Base-by-base conservation (phyloP, 2,329 filamentous ascomycete species). In the Chaetomium olivaceum region DNA sequence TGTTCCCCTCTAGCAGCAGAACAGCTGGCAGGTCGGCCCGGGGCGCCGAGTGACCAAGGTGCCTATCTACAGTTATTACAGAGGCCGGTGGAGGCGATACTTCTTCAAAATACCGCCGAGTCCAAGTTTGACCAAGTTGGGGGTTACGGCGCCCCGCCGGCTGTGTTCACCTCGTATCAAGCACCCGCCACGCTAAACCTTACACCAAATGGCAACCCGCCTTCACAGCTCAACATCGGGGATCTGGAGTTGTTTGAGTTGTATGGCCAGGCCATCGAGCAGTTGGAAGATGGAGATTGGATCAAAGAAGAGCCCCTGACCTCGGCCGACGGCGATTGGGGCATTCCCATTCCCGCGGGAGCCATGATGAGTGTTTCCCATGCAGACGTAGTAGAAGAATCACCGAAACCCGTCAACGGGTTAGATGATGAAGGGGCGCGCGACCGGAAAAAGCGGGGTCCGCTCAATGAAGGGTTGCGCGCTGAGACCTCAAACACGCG, bases 401-500 rank as follows among this genome's bases (percentile, higher is more conserved):
- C 50, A n/a, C 16, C 48, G 3, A 39, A 39, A 48, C 11, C 61
- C 21, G 46, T 4, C 1, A 6, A 16, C n/a, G 25, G 31, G 12
- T 9, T 29, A 21, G 25, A 50, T 21, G 23, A 54, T 21, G 27
- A 29, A 27, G 39, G n/a, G 4, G n/a, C 56, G 2, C 21, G 25
- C 16, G 36, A 65, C n/a, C 67, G 65, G 21, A 71, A 66, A 59
- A 68, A 61, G 31, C 51, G 68, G n/a, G 48, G 55, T 27, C 66
- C 67, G 0, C 75, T 77, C 39, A 69, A 70, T 1, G 68, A 72
- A 21, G 5, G 11, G 19, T 23, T 71, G 19, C 73, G 77, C 5
- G 68, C 72, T n/a, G 72, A 76, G 55, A 79, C 77, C 0, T 73
- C 74, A 27, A 72, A 73, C 16, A 80, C 78, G 1, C 74, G 79